Conservation (phyloP, 495 filamentous ascomycete species). For the Daldinia decipiens region DNA sequence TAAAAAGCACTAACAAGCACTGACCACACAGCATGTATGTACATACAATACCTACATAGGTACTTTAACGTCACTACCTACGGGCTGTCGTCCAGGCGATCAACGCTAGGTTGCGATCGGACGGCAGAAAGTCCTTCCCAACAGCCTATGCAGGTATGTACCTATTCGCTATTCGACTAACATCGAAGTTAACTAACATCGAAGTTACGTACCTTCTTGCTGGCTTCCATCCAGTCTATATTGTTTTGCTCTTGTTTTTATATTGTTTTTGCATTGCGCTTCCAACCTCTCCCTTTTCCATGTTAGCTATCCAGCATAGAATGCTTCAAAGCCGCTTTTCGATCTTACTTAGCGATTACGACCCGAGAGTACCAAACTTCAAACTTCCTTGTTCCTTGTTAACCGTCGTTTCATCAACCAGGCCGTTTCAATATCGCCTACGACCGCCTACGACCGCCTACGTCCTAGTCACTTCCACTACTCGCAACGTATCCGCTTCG, state of each 20-base stretch:
- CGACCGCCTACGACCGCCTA: background rate
- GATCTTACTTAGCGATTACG: slow-evolving; percentile 20
- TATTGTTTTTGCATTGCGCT: background rate
- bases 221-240: no score
- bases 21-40: background rate
- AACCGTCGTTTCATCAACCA: slow-evolving; percentile 34
- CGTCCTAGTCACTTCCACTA: slow-evolving; percentile 15
- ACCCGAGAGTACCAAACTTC: slow-evolving; percentile 11
- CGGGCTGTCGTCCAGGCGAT: slow-evolving; percentile 37
- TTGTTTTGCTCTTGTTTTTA: background rate
- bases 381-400: slow-evolving; percentile 21
- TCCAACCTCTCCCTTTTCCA: slow-evolving; percentile 15
- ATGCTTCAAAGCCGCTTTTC: slow-evolving; percentile 16
- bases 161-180: background rate
- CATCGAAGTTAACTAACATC: background rate
- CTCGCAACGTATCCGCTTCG: slow-evolving; percentile 16
- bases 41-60: no score
- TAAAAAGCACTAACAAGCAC: slow-evolving; percentile 1
- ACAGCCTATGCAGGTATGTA: no score
- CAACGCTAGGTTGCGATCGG: slow-evolving; percentile 14
- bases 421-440: slow-evolving; percentile 11
- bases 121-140: slow-evolving; percentile 13
- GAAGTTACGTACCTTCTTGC: no score
- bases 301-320: background rate
- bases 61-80: background rate